A percentile compares a stretch with the other conserved stretches of the same genome.
phyloP scores from a whole-genome alignment of 441 rosid species.

The Cnidoscolus chayamansa region DNA sequence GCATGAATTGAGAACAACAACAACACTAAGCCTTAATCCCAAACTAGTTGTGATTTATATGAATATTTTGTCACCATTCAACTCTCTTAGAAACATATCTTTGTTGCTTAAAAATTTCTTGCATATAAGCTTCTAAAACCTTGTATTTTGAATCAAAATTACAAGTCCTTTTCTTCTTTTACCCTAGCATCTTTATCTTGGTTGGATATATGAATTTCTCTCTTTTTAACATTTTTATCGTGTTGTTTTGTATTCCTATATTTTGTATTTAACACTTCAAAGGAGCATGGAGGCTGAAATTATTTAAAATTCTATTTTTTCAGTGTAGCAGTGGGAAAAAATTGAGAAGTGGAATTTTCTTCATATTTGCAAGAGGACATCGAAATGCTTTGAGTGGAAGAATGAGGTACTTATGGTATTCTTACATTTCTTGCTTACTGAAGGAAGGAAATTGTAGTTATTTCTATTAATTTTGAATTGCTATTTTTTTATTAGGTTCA shows the following conservation, averaged over 20 bases:
- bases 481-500: conserved; percentile 40
- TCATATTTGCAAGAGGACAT: conserved; percentile 41
- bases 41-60: no score
- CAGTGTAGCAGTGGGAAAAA: conserved; percentile 51
- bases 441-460: not conserved
- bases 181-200: not conserved
- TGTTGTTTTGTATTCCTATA: not conserved
- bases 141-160: no score
- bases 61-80: no score
- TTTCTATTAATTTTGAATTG: conserved; percentile 3
- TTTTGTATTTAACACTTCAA: not conserved
- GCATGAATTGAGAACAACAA: no score
- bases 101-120: no score
- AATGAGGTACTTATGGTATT: conserved; percentile 34
- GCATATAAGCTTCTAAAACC: no score
- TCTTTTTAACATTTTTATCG: not conserved
- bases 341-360: conserved; percentile 34
- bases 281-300: not conserved
- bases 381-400: conserved; percentile 40
- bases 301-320: conserved; percentile 13
- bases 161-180: not conserved
- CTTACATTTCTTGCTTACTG: conserved; percentile 10
- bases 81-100: no score
- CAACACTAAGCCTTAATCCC: no score
- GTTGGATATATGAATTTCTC: not conserved